phyloP scores from a whole-genome alignment of 345 rosid species.

The Conringia planisiliqua region DNA sequence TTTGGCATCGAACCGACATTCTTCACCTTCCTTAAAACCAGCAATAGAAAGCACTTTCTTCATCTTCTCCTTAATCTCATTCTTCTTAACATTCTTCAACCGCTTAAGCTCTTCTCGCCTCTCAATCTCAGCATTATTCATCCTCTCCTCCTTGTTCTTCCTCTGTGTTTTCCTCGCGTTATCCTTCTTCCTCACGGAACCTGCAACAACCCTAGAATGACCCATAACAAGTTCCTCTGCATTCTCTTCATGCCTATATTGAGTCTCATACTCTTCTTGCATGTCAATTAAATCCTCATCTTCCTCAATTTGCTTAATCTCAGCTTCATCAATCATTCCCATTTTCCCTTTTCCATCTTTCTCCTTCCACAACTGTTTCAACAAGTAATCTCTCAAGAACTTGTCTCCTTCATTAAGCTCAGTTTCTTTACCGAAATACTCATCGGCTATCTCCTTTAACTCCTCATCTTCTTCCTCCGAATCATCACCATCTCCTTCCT shows the following conservation, averaged over 20 bases:
- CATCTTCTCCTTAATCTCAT: conserved; percentile 76
- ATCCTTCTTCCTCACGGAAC: conserved; percentile 80
- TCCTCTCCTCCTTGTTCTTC: conserved; percentile 68
- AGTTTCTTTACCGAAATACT: conserved; percentile 56
- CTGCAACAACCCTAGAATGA: conserved; percentile 68
- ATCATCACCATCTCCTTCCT: conserved; percentile 35
- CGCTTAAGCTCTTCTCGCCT: conserved; percentile 80
- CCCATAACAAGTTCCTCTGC: conserved; percentile 67
- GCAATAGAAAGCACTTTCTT: conserved; percentile 64
- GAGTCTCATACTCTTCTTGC: conserved; percentile 63
- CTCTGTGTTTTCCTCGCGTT: conserved; percentile 65
- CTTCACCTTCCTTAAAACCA: conserved; percentile 54
- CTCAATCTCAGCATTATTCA: conserved; percentile 61
- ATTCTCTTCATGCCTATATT: conserved; percentile 65
- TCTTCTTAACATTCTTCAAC: conserved; percentile 85
- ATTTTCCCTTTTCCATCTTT: conserved; percentile 37
- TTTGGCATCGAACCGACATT: conserved; percentile 34
- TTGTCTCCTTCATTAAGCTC: conserved; percentile 44
- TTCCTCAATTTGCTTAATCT: conserved; percentile 42
- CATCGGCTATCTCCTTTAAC: conserved; percentile 47
- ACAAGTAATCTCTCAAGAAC: conserved; percentile 69
- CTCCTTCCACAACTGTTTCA: conserved; percentile 72
- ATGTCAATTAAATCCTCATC: conserved; percentile 58
- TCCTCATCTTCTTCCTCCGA: conserved; percentile 31
- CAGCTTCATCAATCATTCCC: conserved; percentile 35